Conservation (phyloP, 345 rosid genomes). For the Streptanthus diversifolius region DNA sequence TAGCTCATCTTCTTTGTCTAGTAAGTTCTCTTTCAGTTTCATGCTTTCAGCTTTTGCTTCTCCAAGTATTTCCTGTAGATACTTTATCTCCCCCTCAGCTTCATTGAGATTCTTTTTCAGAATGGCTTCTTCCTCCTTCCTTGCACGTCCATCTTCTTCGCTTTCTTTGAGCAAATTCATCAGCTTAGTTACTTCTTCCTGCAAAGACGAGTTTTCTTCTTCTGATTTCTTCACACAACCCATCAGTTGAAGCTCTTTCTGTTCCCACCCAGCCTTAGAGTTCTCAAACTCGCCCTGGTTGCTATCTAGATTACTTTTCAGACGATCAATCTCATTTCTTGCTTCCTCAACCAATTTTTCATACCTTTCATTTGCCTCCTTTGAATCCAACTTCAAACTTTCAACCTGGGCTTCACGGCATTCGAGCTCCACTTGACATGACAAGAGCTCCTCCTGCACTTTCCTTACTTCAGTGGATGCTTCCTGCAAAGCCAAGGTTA, state of each 20-base stretch:
- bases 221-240: constrained; percentile 52
- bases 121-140: constrained; percentile 57
- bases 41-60: constrained; percentile 40
- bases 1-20: constrained; percentile 71
- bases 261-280: constrained; percentile 65
- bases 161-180: constrained; percentile 54
- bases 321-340: constrained; percentile 50
- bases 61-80: constrained; percentile 45
- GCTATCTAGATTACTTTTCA: constrained; percentile 40
- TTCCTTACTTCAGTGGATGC: constrained; percentile 76
- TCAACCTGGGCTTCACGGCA: constrained; percentile 51
- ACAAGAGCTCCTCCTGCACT: constrained; percentile 61
- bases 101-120: constrained; percentile 58
- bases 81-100: constrained; percentile 63
- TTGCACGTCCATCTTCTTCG: constrained; percentile 55
- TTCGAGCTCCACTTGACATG: constrained; percentile 57
- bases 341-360: constrained; percentile 62
- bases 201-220: constrained; percentile 52
- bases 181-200: constrained; percentile 55
- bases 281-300: constrained; percentile 44
- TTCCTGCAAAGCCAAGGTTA: constrained; percentile 76
- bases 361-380: constrained; percentile 61
- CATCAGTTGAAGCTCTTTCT: constrained; percentile 53
- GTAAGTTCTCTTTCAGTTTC: constrained; percentile 57
- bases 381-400: constrained; percentile 54